phyloP scores from a whole-genome alignment of 164 flowering plant species.

The Akebia trifoliata region DNA sequence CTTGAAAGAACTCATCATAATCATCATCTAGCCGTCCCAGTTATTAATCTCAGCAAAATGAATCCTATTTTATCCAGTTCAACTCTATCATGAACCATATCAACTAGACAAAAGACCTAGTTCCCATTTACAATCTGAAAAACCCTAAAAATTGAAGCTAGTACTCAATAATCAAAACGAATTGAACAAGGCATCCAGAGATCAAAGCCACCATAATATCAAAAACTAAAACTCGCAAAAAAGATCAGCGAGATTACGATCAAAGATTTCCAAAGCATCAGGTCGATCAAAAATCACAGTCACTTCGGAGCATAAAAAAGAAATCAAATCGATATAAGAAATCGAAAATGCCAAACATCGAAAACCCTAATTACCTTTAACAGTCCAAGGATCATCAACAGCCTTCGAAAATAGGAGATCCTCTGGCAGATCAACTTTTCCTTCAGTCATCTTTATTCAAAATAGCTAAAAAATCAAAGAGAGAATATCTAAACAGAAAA shows the following conservation, averaged over 20 bases:
- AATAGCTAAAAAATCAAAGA: slow-evolving; percentile 1
- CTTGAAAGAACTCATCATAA: neutral
- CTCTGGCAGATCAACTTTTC: slow-evolving; percentile 63
- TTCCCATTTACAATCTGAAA: too few relatives aligned
- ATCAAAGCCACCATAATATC: too few relatives aligned
- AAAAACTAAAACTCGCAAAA: too few relatives aligned
- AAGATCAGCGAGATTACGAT: too few relatives aligned
- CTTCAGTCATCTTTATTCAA: slow-evolving; percentile 43
- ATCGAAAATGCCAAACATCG: neutral
- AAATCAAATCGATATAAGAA: neutral
- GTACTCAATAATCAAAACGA: too few relatives aligned
- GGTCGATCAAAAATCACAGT: too few relatives aligned
- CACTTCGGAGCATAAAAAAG: neutral
- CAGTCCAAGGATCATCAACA: slow-evolving; percentile 35
- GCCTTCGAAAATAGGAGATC: slow-evolving; percentile 53
- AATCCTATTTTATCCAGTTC: too few relatives aligned
- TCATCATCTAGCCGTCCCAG: neutral
- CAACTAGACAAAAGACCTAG: too few relatives aligned
- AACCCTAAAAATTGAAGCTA: too few relatives aligned
- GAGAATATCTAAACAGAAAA: slow-evolving; percentile 1
- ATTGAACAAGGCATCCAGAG: too few relatives aligned
- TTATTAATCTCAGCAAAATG: neutral
- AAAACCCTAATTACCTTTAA: slow-evolving; percentile 38
- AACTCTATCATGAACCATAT: too few relatives aligned
- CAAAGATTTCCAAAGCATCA: too few relatives aligned